Conservation (phyloP, 129 eudicot genomes). For the Calendula officinalis region DNA sequence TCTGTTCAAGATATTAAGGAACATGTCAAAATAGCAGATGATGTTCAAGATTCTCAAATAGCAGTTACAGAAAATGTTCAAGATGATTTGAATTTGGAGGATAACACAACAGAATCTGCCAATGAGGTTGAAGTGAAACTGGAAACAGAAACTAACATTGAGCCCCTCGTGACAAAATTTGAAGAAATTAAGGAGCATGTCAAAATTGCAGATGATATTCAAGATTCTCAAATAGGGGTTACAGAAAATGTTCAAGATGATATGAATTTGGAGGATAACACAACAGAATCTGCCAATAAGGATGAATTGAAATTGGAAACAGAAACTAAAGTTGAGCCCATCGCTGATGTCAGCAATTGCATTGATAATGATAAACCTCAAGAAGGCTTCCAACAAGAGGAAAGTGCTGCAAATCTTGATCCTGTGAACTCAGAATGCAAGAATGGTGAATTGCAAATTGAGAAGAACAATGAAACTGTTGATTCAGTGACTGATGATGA, state of each 20-base stretch:
- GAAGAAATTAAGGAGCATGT: conserved; percentile 27
- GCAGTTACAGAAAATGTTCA: conserved; percentile 24
- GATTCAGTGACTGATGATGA: conserved; percentile 22
- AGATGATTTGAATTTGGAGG: conserved; percentile 21
- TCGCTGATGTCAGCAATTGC: conserved; percentile 19
- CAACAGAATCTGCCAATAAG: conserved; percentile 22
- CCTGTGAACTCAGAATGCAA: conserved; percentile 22
- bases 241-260: conserved; percentile 27
- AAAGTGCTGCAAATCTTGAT: conserved; percentile 21
- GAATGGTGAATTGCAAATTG: conserved; percentile 24
- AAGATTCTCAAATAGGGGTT: conserved; percentile 19
- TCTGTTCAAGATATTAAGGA: conserved; percentile 32
- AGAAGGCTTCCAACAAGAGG: conserved; percentile 15
- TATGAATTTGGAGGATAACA: conserved; percentile 19
- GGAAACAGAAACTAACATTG: conserved; percentile 20
- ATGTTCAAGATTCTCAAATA: conserved; percentile 22
- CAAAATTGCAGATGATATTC: conserved; percentile 22
- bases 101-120: conserved; percentile 24
- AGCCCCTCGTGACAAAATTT: conserved; percentile 20
- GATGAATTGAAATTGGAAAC: conserved; percentile 19
- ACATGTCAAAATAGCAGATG: conserved; percentile 18
- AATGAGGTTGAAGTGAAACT: conserved; percentile 17
- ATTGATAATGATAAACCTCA: conserved; percentile 31
- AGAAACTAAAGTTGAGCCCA: conserved; percentile 19
- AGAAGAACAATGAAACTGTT: conserved; percentile 24